phyloP scores from a whole-genome alignment of 768 basidiomycete genomes.

The Lanmaoa pseudosensibilis region DNA sequence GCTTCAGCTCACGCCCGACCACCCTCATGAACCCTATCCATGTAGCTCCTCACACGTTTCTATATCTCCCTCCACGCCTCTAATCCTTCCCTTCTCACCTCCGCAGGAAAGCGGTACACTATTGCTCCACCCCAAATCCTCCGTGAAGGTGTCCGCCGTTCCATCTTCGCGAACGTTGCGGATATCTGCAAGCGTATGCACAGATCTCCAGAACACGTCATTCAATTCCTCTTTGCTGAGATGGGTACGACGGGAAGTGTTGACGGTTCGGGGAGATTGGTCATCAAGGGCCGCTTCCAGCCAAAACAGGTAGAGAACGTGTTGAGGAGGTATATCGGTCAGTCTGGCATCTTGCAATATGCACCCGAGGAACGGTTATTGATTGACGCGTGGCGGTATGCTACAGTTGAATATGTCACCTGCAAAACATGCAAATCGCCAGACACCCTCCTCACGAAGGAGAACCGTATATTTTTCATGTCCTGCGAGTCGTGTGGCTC shows the following conservation, averaged over 20 bases:
- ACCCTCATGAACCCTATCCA: background rate
- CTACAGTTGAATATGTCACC: slow-evolving; percentile 92
- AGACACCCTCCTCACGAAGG: slow-evolving; percentile 94
- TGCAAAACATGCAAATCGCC: slow-evolving; percentile 99
- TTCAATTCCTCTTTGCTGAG: slow-evolving; percentile 95
- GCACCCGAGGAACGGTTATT: background rate
- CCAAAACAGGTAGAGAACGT: slow-evolving; percentile 99
- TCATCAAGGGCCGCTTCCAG: slow-evolving; percentile 98
- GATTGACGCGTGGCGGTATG: background rate
- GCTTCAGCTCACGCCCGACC: background rate
- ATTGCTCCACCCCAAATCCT: slow-evolving; percentile 94
- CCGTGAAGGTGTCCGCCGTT: slow-evolving; percentile 96
- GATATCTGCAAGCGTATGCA: slow-evolving; percentile 99
- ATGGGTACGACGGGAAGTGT: slow-evolving; percentile 97
- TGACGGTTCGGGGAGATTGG: slow-evolving; percentile 86
- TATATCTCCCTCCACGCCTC: slow-evolving; percentile 89
- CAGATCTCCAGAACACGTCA: slow-evolving; percentile 95
- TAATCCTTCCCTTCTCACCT: slow-evolving; percentile 86
- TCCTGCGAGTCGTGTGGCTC: slow-evolving; percentile 90
- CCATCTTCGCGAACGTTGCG: slow-evolving; percentile 93
- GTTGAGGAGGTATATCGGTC: slow-evolving; percentile 92
- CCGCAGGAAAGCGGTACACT: slow-evolving; percentile 91
- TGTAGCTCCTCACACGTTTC: slow-evolving; percentile 88
- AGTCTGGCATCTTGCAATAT: slow-evolving; percentile 27
- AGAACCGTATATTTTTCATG: slow-evolving; percentile 99